Conservation (phyloP, 805 yeast genomes). For the Yamadazyma takamatsuzukensis region DNA sequence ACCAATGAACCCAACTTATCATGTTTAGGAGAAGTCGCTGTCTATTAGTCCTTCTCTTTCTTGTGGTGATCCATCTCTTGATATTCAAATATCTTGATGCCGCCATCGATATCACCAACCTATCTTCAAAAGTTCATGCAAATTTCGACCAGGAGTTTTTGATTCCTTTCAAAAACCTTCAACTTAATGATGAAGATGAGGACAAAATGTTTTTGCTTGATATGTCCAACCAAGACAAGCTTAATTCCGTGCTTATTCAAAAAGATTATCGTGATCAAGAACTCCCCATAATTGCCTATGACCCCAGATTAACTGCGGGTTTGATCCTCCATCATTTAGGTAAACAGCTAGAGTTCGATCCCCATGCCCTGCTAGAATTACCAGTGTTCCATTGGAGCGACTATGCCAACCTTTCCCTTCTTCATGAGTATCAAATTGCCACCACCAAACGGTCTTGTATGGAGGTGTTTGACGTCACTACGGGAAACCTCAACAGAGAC, state of each 20-base stretch:
- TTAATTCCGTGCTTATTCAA: slow-evolving; percentile 12
- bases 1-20: not conserved
- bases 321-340: slow-evolving; percentile 16
- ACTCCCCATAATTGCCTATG: slow-evolving; percentile 16
- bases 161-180: slow-evolving; percentile 4
- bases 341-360: slow-evolving; percentile 7
- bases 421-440: slow-evolving; percentile 13
- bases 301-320: slow-evolving; percentile 27
- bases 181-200: slow-evolving; percentile 6
- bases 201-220: slow-evolving; percentile 10
- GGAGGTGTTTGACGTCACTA: slow-evolving; percentile 18
- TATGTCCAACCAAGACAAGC: slow-evolving; percentile 3
- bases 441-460: slow-evolving; percentile 16
- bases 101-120: slow-evolving; percentile 1
- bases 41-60: slow-evolving; percentile 11
- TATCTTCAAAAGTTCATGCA: not conserved
- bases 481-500: slow-evolving; percentile 4
- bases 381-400: slow-evolving; percentile 34
- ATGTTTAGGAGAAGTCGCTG: slow-evolving; percentile 17
- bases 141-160: slow-evolving; percentile 6
- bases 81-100: slow-evolving; percentile 10
- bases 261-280: slow-evolving; percentile 10
- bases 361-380: slow-evolving; percentile 3
- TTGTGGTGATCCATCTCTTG: slow-evolving; percentile 14
- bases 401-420: slow-evolving; percentile 20